phyloP scores from a whole-genome alignment of 2,329 filamentous ascomycete species.

The Fonsecaea erecta region DNA sequence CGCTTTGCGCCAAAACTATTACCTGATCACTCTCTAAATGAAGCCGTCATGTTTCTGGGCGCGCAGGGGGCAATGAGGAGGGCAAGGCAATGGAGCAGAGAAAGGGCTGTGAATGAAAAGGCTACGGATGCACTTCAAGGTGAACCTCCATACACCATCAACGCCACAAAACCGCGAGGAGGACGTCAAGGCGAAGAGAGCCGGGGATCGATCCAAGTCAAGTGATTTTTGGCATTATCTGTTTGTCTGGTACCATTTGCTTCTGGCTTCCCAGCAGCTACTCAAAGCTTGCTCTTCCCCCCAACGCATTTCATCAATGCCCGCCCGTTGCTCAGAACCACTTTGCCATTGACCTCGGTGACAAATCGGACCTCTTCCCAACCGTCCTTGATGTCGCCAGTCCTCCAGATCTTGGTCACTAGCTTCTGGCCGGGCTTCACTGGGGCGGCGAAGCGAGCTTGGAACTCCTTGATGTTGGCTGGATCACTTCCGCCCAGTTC shows the following conservation, averaged over 20 bases:
- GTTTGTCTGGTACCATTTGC: neutral
- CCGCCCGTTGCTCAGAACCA: slow-evolving; percentile 84
- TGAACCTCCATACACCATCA: neutral
- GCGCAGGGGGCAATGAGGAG: neutral
- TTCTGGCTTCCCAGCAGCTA: neutral
- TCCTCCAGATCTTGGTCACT: slow-evolving; percentile 79
- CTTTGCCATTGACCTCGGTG: slow-evolving; percentile 78
- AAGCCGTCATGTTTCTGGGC: neutral
- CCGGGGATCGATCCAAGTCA: neutral
- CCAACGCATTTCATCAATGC: slow-evolving; percentile 72
- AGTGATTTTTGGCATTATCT: neutral
- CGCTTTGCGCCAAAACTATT: too few species aligned
- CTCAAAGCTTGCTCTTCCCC: slow-evolving; percentile 63
- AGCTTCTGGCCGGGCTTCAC: slow-evolving; percentile 84
- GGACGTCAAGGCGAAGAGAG: neutral
- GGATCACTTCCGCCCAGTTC: slow-evolving; percentile 76
- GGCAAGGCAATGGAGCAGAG: neutral
- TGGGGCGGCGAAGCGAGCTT: slow-evolving; percentile 83
- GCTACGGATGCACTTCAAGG: neutral
- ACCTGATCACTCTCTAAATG: neutral
- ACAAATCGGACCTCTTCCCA: slow-evolving; percentile 86
- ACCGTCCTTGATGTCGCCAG: slow-evolving; percentile 66
- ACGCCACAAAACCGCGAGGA: neutral
- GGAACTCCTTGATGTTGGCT: slow-evolving; percentile 82
- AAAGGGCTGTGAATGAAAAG: neutral